Evolutionary conservation across 2,329 filamentous ascomycete species (phyloP), one percentile per base, ranked within the genome.

Genomic region (Ceratocystis lukuohia): DNA sequence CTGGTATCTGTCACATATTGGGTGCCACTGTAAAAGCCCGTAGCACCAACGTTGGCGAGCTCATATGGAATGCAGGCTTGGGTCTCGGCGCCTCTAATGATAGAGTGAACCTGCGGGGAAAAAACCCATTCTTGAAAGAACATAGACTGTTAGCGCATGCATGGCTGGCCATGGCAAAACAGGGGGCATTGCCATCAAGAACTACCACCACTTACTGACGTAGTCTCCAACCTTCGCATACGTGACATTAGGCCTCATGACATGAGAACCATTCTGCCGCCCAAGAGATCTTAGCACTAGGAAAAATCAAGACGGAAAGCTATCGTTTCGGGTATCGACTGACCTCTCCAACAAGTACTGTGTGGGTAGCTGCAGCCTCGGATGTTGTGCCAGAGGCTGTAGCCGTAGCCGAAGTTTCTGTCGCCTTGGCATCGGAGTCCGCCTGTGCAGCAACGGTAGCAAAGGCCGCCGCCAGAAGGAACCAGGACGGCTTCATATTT

Each of bases 61-160:
- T 84, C 80, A 67, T 83, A 86, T 0, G 86, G 85, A 56, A 87
- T 80, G 68, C 86, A 89, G 48, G 86, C 84, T n/a, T 77, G 76
- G 1, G 76, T 74, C 70, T 80, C 87, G 62, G 80, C 83, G 44
- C 84, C 81, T 62, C 83, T 79, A 7, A 82, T 82, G n/a, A 88
- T 82, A 2, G 83, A 85, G 71, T 88, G 85, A 64, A 82, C 84
- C 25, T 77, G 77, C 0, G 85, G 84, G 69, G 83, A 86, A 71
- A 88, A 87, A 56, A 80, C 76, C 73, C 84, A 88, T 68, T 81
- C 78, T 77, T 64, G 10, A 25, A 22, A 50, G 30, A 33, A 48
- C 48, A 28, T 5, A 10, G 20, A 53, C 48, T 53, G 56, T 50
- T 6, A 17, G 20, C 17, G 44, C 48, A 50, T 10, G 53, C 48